Evolutionary conservation across 495 filamentous ascomycete species (phyloP), one percentile per base, ranked within the genome.

Genomic region (Podospora anserina): DNA sequence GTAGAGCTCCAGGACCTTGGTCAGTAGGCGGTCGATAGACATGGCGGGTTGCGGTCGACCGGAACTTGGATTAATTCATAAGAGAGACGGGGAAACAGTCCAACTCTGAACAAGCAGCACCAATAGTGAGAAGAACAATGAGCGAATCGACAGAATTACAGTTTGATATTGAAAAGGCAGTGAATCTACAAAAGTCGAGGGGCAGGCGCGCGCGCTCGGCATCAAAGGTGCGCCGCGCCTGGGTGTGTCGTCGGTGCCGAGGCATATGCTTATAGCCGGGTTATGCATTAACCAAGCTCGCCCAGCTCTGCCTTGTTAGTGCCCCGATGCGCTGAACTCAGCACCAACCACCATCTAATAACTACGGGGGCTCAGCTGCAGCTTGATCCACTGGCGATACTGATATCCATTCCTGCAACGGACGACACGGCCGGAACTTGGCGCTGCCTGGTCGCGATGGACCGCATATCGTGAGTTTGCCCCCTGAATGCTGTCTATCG

Each of bases 21-120:
- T 82, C 20, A 87, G 79, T 69, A 85, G 78, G 64, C 82, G 82
- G 74, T 85, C 82, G 74, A 81, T 71, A 20, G 84, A 81, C 82
- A 85, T 84, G 34, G 67, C 39, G 39, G 13, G 13, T 16, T 16
- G 39, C 39, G 39, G 39, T 49, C 39, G 15, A 11, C 39, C 9
- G 39, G 7, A 49, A 16, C 9, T 11, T 49, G 39, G 39, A 49
- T 49, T 49, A 49, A 13, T 49, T 49, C 39, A 49, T 49, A 16
- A 16, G 15, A 49, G 39, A 16, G 2, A 13, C 11, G 39, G 7
- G 0, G 15, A 11, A 49, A 49, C 39, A 49, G 2, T 49, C 15
- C 39, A 49, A 49, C 39, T 5, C 39, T 49, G 39, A 16, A 49
- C 2, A 23, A 23, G 23, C 1, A 49, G 15, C 39, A 16, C 39